Evolutionary conservation across 2,329 filamentous ascomycete genomes (phyloP), one percentile per base, ranked within the genome.

Genomic region (Arthrobotrys sinensis): DNA sequence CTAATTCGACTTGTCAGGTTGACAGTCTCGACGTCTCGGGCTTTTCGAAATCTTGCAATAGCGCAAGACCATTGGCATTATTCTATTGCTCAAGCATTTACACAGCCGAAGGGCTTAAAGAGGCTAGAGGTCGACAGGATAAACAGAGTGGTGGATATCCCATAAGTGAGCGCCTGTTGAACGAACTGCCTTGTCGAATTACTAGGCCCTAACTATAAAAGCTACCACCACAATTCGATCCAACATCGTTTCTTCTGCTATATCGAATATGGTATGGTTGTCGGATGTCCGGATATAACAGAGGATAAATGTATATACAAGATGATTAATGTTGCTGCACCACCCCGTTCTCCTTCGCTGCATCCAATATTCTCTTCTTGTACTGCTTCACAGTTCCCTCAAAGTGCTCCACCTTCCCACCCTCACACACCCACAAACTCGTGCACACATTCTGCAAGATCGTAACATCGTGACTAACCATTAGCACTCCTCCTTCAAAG

Each of bases 381-480:
- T 99, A 99, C 75, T 72, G 67, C 85, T 97, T 93, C 65, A 99
- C 94, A 82, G 96, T 94, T 38, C 96, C 96, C 79, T 92, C 90
- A 86, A 99, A 99, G 86, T 97, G 94, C 88, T 97, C 93, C 19
- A 99, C 94, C 0, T 91, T 96, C 8, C 96, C 96, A 76, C 91
- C 88, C 84, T 99, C 96, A 83, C 96, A 99, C 80, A 99, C 95
- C 96, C 96, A 99, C 83, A 99, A 86, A 83, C 91, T 96, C 63
- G 88, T 96, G 85, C 96, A 99, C 43, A 99, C 96, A 66, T 92
- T 97, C 87, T 97, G 94, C 85, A 99, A 85, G 93, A 99, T 97
- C 0, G 96, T 98, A 67, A 99, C 96, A 84, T 99, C 96, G 91
- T 99, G 96, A 83, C 93, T 97, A 72, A 99, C 96, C 94, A 99